Percentiles rank a stretch among this genome's conserved stretches.
These are phyloP conservation scores for Allium cepa DNA, from an alignment of 106 monocot genomes.

Conservation along the genomic window DNA sequence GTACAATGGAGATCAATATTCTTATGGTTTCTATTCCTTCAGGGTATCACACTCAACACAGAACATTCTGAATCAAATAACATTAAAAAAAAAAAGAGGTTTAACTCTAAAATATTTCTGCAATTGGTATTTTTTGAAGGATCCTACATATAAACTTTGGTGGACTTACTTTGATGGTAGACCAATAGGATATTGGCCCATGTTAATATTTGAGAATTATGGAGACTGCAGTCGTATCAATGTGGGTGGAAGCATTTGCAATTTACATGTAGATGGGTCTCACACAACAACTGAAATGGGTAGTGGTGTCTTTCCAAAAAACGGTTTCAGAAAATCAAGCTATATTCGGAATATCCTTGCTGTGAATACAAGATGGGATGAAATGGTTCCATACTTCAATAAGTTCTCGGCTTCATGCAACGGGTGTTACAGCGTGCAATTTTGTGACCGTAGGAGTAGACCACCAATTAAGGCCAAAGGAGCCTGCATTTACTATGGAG, in stretches of 20 bases:
- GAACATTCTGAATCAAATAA: too few species aligned
- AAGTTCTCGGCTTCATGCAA: not conserved
- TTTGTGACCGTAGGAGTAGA: not conserved
- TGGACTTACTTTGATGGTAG: not conserved
- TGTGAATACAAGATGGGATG: not conserved
- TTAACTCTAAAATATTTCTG: too few species aligned
- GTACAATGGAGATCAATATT: not conserved
- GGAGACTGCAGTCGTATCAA: not conserved
- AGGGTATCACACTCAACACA: not conserved
- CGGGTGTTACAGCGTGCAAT: not conserved
- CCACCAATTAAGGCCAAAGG: not conserved
- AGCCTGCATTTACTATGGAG: not conserved
- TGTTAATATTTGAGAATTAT: not conserved
- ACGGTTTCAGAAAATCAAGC: not conserved
- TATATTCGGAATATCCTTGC: not conserved
- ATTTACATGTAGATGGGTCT: not conserved
- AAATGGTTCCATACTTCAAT: not conserved
- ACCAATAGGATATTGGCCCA: conserved; percentile 1
- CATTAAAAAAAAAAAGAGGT: too few species aligned
- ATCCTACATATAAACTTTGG: not conserved
- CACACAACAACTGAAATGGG: not conserved
- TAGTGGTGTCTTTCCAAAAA: not conserved
- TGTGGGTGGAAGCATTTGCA: conserved; percentile 1
- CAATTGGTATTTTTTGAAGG: too few species aligned
- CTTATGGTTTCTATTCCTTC: not conserved